A percentile compares a stretch with the other conserved stretches of the same genome.
phyloP scores from a whole-genome alignment of 1,284 basidiomycete genomes.

The Sporisorium exsertum region DNA sequence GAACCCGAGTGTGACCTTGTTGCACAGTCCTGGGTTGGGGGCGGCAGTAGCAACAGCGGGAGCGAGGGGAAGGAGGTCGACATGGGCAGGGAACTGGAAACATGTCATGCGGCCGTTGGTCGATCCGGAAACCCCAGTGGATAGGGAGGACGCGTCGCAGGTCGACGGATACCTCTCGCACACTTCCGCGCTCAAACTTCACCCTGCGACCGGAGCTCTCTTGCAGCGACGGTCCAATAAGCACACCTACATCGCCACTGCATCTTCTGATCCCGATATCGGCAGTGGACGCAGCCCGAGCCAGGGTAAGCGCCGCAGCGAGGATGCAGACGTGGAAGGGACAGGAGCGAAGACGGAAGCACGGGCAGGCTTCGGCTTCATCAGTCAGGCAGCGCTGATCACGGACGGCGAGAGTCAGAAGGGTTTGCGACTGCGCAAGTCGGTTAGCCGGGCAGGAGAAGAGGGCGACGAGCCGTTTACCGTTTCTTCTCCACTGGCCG shows the following conservation, averaged over 20 bases:
- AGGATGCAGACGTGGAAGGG: not conserved
- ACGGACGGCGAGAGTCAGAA: slow-evolving; percentile 22
- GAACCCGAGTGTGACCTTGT: slow-evolving; percentile 46
- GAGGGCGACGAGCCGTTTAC: not conserved
- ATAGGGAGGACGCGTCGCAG: not conserved
- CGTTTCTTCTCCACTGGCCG: not conserved
- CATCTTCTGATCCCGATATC: not conserved
- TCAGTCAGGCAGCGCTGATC: slow-evolving; percentile 24
- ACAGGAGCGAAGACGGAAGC: not conserved
- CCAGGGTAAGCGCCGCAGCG: not conserved
- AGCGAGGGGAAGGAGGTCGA: slow-evolving; percentile 11
- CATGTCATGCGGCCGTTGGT: slow-evolving; percentile 53
- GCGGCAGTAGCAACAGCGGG: not conserved
- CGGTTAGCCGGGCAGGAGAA: slow-evolving; percentile 1
- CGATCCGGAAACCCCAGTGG: slow-evolving; percentile 4
- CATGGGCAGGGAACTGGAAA: slow-evolving; percentile 61
- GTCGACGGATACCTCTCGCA: slow-evolving; percentile 4
- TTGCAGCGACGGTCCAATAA: slow-evolving; percentile 12
- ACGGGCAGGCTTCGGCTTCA: slow-evolving; percentile 17
- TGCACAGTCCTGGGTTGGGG: slow-evolving; percentile 40
- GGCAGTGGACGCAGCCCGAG: not conserved
- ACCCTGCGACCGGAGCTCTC: not conserved
- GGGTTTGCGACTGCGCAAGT: slow-evolving; percentile 26
- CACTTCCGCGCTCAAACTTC: slow-evolving; percentile 24
- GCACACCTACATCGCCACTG: not conserved